These are phyloP conservation scores for Ocimum tenuiflorum DNA, from an alignment of 257 asterid genomes.

Conservation along the genomic window DNA sequence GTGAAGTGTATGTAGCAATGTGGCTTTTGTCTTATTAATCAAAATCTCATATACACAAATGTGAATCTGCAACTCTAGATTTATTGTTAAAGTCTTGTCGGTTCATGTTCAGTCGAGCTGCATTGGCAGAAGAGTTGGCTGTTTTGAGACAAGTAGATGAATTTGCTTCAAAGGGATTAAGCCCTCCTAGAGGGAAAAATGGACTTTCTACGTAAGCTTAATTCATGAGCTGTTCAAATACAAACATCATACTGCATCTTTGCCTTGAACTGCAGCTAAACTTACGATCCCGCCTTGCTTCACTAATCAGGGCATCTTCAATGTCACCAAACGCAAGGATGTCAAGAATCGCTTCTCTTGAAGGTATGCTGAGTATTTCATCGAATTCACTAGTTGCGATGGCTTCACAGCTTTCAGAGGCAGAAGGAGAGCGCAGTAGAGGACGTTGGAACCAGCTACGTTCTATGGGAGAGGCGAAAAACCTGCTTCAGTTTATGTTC, in stretches of 20 bases:
- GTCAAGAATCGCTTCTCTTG: constrained; percentile 92
- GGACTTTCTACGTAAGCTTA: constrained; percentile 64
- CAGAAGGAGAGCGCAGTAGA: constrained; percentile 96
- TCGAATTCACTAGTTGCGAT: constrained; percentile 91
- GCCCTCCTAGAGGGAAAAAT: constrained; percentile 86
- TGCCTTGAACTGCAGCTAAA: neutral
- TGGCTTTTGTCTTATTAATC: neutral
- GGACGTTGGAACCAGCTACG: constrained; percentile 98
- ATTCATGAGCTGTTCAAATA: neutral
- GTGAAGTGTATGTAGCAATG: constrained; percentile 81
- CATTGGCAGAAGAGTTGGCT: constrained; percentile 90
- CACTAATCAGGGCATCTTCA: constrained; percentile 65
- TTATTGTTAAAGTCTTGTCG: constrained; percentile 9
- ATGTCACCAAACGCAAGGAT: constrained; percentile 87
- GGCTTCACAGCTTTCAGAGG: constrained; percentile 99
- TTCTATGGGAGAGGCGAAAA: constrained; percentile 92
- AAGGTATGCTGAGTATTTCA: constrained; percentile 86
- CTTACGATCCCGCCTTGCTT: neutral
- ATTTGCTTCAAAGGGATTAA: constrained; percentile 72
- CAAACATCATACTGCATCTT: neutral
- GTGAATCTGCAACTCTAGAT: neutral
- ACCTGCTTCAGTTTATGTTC: constrained; percentile 79
- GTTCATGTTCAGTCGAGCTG: constrained; percentile 69
- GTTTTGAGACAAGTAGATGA: constrained; percentile 86
- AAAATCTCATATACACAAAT: neutral